Base-by-base conservation (phyloP, 768 basidiomycete species). In the Rhodosporidiobolus odoratus region DNA sequence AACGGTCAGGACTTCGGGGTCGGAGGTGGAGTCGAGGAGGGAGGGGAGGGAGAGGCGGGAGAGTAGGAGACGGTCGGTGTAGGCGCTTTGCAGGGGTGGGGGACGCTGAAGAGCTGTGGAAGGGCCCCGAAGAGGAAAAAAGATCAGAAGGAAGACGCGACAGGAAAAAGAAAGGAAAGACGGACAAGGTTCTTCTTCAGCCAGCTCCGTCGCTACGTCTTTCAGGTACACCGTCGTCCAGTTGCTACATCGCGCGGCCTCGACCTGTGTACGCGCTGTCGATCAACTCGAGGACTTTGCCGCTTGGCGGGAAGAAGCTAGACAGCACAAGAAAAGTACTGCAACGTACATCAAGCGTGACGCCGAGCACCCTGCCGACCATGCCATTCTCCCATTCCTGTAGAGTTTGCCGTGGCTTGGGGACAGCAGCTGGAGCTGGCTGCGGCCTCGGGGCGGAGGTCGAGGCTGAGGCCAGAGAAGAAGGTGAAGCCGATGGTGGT, bases 211-310 rank as follows among this genome's bases (percentile, higher is more conserved):
- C 30, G 85, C 85, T 34, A 95, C 81, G 41, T 82, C 79, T 80
- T 93, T 93, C 69, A 97, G 84, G 91, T 91, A 95, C 34, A 90
- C 88, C 50, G 87, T 79, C 64, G 87, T 84, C 81, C 87, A 89
- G 48, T 84, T 83, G 63, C 82, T 87, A 72, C 80, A 79, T 75
- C 88, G 84, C 0, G 89, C 87, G 3, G 82, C 81, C 25, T 83
- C 81, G 78, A 82, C 84, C 89, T 89, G 77, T 32, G 54, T 23
- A 9, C 10, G 25, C 75, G 65, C 71, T 59, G 60, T 15, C 19
- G 30, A 40, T 25, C 60, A 27, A 38, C 27, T 23, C 23, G 12
- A 9, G 48, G 48, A 17, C 10, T 50, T 32, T 32, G 27, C 52
- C 27, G 4, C n/a, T 30, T 30, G n/a, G 19, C 7, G n/a, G 27